Percentiles rank a stretch among this genome's conserved stretches.
Evolutionary conservation across 805 yeast genomes (phyloP).

Genomic region (Ogataea trehalophila): DNA sequence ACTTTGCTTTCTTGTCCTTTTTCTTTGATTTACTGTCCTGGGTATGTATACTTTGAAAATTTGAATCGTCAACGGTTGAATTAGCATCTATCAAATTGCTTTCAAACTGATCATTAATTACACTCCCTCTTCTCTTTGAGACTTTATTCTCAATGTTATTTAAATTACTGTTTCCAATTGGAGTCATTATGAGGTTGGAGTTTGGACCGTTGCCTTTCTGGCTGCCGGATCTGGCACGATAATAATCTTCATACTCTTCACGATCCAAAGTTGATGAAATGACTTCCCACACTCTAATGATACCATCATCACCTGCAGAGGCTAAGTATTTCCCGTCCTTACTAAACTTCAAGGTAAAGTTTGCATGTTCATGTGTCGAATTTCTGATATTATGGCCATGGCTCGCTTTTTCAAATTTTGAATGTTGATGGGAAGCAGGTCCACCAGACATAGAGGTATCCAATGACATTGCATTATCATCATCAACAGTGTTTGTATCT

Average conservation of each 20-base stretch:
- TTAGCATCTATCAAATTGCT: too few species aligned
- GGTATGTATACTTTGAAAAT: neutral
- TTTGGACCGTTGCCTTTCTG: too few species aligned
- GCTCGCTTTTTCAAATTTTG: neutral
- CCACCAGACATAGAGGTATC: conserved; percentile 3
- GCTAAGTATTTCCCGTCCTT: conserved; percentile 80
- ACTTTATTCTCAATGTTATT: too few species aligned
- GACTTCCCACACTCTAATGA: conserved; percentile 73
- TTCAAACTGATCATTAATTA: too few species aligned
- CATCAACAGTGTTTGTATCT: neutral
- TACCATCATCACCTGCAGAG: conserved; percentile 73
- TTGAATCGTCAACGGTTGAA: neutral
- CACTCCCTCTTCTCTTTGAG: too few species aligned
- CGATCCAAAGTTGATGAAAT: conserved; percentile 69
- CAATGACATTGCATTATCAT: conserved; percentile 2
- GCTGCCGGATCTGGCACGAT: too few species aligned
- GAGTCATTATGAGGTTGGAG: too few species aligned
- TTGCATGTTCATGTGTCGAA: conserved; percentile 36
- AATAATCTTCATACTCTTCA: conserved; percentile 6
- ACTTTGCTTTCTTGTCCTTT: conserved; percentile 16
- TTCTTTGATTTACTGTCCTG: conserved; percentile 1
- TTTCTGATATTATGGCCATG: neutral
- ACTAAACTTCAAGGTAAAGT: conserved; percentile 73
- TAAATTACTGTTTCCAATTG: too few species aligned
- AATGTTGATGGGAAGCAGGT: neutral